Base-by-base conservation (phyloP, 164 flowering plant genomes). In the Taxillus chinensis region DNA sequence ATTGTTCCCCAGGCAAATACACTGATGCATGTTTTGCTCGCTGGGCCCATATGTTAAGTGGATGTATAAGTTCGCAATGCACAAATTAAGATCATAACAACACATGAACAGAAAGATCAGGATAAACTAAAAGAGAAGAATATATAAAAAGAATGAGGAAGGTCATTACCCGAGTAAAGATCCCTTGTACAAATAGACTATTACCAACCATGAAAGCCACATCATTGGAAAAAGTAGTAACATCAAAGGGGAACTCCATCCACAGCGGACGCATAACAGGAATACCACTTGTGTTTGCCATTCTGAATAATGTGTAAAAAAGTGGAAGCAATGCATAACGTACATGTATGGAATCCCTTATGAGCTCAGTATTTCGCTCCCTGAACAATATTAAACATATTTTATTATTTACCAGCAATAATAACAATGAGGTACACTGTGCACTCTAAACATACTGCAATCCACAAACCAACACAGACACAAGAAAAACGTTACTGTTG, bases 181-280 rank as follows among this genome's bases (percentile, higher is more conserved):
- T 78, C 56, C 99, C 99, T 77, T 95, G 99, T 38, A 92, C 99
- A 76, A 95, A 67, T 55, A 95, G 74, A 70, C 90, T 75, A 68
- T 75, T 77, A 16, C 99, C 99, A 66, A 95, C 90, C 99, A 95
- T 89, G 77, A 95, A 91, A 55, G 98, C 97, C 64, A 89, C 99
- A 62, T 87, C 98, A 68, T 83, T 95, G 76, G 70, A 80, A 67
- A 82, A 95, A 70, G 98, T 84, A 62, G 82, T 70, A 79, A 87
- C 90, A 67, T 95, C 99, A 55, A 66, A 64, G 58, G 99, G 98
- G 74, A 91, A 95, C 77, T 95, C 99, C 98, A 95, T 87, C 99
- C 98, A 91, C 63, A 95, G 73, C n/a, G 99, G 96, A 17, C 99
- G 99, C 64, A 81, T 64, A 66, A 95, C 87, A 55, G 99, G 99